A percentile compares a stretch with the other conserved stretches of the same genome.
These are phyloP conservation scores for Hypoxylon perforatum DNA, from an alignment of 495 filamentous ascomycete genomes.

Conservation along the genomic window DNA sequence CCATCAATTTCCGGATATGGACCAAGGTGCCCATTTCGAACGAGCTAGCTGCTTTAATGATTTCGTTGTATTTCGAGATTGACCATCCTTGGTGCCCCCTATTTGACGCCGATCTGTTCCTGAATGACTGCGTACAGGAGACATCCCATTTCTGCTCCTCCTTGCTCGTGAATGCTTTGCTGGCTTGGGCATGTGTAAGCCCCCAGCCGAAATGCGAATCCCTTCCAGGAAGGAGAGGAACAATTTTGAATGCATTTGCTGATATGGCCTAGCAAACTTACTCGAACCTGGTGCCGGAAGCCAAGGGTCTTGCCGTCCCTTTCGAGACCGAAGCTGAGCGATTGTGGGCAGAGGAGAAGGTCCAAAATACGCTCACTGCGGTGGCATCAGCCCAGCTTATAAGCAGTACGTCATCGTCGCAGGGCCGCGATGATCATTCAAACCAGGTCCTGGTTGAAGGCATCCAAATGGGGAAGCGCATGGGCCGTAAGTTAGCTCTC, in stretches of 20 bases:
- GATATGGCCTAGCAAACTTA: constrained; percentile 34
- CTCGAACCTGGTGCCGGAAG: constrained; percentile 29
- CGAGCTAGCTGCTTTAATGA: constrained; percentile 29
- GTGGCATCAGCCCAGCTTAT: constrained; percentile 32
- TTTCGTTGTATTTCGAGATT: constrained; percentile 40
- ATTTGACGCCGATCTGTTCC: constrained; percentile 41
- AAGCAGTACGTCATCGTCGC: constrained; percentile 25
- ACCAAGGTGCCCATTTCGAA: constrained; percentile 37
- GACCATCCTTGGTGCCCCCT: constrained; percentile 38
- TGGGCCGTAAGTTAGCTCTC: constrained; percentile 38
- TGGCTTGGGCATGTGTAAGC: constrained; percentile 40
- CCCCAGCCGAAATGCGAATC: not conserved
- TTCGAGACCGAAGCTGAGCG: constrained; percentile 33
- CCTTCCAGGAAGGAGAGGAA: not conserved
- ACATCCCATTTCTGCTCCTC: constrained; percentile 35
- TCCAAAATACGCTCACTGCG: constrained; percentile 30
- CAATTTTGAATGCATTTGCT: not conserved
- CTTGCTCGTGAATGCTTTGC: constrained; percentile 31
- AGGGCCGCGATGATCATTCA: constrained; percentile 35
- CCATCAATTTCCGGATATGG: constrained; percentile 32
- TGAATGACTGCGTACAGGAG: constrained; percentile 35
- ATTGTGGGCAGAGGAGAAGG: constrained; percentile 29
- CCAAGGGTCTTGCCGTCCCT: constrained; percentile 9
- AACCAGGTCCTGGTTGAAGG: constrained; percentile 33
- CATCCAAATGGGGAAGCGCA: constrained; percentile 39